Percentiles rank a stretch among this genome's conserved stretches.
These are phyloP conservation scores for Mycena vulgaris DNA, from an alignment of 768 basidiomycete species.

Conservation along the genomic window DNA sequence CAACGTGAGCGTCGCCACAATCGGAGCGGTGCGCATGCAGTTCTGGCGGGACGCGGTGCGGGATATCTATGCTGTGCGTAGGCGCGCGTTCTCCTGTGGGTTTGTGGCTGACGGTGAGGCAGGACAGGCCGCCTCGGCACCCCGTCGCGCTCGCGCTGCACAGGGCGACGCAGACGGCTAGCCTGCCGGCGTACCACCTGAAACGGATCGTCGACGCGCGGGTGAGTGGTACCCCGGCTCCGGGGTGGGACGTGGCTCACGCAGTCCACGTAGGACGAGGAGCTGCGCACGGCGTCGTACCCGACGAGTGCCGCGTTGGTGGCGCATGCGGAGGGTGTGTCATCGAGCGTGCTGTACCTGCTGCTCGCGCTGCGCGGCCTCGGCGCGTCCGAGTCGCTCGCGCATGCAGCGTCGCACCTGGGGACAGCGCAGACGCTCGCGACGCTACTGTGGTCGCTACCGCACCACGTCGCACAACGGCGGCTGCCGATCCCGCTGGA, in stretches of 20 bases:
- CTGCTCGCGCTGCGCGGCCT: constrained; percentile 77
- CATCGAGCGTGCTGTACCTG: constrained; percentile 84
- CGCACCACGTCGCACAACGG: constrained; percentile 82
- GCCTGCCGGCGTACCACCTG: constrained; percentile 81
- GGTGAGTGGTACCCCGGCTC: constrained; percentile 59
- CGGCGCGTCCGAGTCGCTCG: constrained; percentile 66
- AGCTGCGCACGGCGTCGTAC: constrained; percentile 75
- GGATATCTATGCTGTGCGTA: constrained; percentile 72
- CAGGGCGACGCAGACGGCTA: constrained; percentile 64
- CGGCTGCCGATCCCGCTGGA: constrained; percentile 86
- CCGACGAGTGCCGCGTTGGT: constrained; percentile 78
- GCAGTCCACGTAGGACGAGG: constrained; percentile 65
- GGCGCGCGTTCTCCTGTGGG: background rate
- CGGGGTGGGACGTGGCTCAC: constrained; percentile 1
- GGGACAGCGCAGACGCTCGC: constrained; percentile 81
- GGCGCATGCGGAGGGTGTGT: constrained; percentile 84
- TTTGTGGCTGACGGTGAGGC: constrained; percentile 41
- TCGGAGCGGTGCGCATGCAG: constrained; percentile 89
- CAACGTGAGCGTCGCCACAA: constrained; percentile 76
- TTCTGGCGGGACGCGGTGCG: constrained; percentile 91
- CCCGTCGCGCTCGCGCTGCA: constrained; percentile 85
- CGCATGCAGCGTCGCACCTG: constrained; percentile 88
- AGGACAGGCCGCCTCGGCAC: constrained; percentile 85
- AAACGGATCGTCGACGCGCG: constrained; percentile 89
- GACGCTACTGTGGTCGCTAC: constrained; percentile 82